Percentiles rank a stretch among this genome's conserved stretches.
These are phyloP conservation scores for Yarrowia galli DNA, from an alignment of 1,139 yeast genomes.

Conservation along the genomic window DNA sequence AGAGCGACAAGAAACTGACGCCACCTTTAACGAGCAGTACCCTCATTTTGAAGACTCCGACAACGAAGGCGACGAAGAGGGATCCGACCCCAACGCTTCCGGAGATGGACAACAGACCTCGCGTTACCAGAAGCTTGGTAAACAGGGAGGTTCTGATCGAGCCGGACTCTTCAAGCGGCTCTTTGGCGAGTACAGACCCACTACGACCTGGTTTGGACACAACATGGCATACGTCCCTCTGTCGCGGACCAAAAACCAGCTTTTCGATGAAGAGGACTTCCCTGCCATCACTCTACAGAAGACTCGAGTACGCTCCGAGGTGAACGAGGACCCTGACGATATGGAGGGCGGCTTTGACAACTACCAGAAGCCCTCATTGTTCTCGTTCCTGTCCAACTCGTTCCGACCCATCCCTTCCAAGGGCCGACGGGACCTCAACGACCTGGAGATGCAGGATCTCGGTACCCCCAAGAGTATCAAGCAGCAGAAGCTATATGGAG, in stretches of 20 bases:
- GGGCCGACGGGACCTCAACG: conserved; percentile 26
- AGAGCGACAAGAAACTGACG: conserved; percentile 19
- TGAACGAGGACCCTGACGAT: conserved; percentile 3
- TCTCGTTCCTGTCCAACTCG: conserved; percentile 31
- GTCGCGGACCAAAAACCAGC: conserved; percentile 19
- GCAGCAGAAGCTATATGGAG: conserved; percentile 30
- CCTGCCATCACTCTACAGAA: conserved; percentile 25
- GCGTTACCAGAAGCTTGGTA: conserved; percentile 30
- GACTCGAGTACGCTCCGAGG: neutral
- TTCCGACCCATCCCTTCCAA: conserved; percentile 19
- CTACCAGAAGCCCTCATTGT: conserved; percentile 20
- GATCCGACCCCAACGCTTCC: neutral
- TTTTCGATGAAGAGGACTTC: conserved; percentile 32
- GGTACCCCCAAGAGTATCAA: conserved; percentile 36
- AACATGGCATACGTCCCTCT: conserved; percentile 28
- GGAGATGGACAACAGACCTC: conserved; percentile 19
- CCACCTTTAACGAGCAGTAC: conserved; percentile 26
- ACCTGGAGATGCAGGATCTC: conserved; percentile 31
- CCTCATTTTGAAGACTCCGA: conserved; percentile 28
- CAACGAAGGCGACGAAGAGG: conserved; percentile 12
- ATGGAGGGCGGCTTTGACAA: conserved; percentile 29
- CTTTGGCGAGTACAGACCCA: conserved; percentile 31
- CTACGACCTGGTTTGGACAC: conserved; percentile 21
- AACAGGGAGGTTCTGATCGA: conserved; percentile 1
- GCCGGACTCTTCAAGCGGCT: conserved; percentile 25